These are phyloP conservation scores for Cubamyces sp. DNA, from an alignment of 768 basidiomycete species.

Conservation along the genomic window DNA sequence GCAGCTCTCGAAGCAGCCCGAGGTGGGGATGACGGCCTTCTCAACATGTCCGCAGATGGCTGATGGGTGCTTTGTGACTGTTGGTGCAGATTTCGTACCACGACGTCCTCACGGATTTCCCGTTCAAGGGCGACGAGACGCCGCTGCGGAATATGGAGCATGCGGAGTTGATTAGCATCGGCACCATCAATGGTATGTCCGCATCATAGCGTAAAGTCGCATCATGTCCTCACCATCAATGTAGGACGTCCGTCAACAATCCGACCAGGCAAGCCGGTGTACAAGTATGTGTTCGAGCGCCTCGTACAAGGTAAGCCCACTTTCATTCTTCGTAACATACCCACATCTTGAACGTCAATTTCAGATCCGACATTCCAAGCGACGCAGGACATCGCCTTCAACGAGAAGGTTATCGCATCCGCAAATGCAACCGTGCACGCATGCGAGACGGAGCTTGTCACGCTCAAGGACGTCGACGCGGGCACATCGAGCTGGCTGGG, in stretches of 20 bases:
- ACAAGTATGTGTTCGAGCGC: conserved; percentile 81
- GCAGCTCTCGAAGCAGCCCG: conserved; percentile 65
- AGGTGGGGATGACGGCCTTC: conserved; percentile 39
- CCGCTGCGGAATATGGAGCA: conserved; percentile 86
- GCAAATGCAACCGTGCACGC: conserved; percentile 65
- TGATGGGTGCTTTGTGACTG: background rate
- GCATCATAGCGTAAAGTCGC: background rate
- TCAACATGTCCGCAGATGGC: background rate
- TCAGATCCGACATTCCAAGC: conserved; percentile 80
- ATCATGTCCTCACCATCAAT: background rate
- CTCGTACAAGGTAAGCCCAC: conserved; percentile 68
- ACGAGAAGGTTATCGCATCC: conserved; percentile 62
- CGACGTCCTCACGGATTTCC: conserved; percentile 77
- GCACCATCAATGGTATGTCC: conserved; percentile 65
- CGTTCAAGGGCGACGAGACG: conserved; percentile 90
- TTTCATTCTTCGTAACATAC: background rate
- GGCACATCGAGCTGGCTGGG: conserved; percentile 50
- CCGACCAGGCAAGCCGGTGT: conserved; percentile 89
- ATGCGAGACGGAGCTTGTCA: conserved; percentile 77
- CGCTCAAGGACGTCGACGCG: conserved; percentile 66
- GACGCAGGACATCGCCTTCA: conserved; percentile 79
- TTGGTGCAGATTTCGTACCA: conserved; percentile 75
- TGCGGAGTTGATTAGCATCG: conserved; percentile 83
- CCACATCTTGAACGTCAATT: background rate
- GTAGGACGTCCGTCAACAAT: conserved; percentile 83